Percentiles rank a stretch among this genome's conserved stretches.
Conservation (phyloP, 306 rosid genomes). For the Alnus glutinosa region DNA sequence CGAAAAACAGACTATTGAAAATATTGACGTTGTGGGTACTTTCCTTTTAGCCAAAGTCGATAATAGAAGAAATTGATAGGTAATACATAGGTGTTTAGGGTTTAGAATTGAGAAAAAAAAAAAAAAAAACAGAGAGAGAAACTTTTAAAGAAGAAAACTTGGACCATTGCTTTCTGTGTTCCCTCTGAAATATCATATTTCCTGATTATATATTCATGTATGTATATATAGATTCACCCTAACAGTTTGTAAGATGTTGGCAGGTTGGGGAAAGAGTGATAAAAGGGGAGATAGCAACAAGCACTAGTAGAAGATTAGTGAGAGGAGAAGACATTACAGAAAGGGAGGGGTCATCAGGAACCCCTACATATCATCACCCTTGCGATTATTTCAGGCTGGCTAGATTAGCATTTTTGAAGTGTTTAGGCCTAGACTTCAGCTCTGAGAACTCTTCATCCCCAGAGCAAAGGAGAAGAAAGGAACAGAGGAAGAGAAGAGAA, state of each 20-base stretch:
- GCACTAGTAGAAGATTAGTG: constrained; percentile 46
- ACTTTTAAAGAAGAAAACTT: too few relatives aligned
- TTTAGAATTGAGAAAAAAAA: too few relatives aligned
- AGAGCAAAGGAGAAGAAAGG: constrained; percentile 43
- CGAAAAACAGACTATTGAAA: too few relatives aligned
- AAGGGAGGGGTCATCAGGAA: constrained; percentile 37
- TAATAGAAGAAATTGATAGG: too few relatives aligned
- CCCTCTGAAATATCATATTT: too few relatives aligned
- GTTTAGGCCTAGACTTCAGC: constrained; percentile 69
- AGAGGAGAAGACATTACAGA: constrained; percentile 44
- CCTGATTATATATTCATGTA: too few relatives aligned
- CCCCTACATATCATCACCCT: constrained; percentile 46
- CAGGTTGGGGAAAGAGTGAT: constrained; percentile 49
- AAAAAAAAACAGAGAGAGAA: too few relatives aligned
- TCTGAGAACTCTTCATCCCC: constrained; percentile 42
- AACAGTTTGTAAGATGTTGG: constrained; percentile 8
- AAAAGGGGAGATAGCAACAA: constrained; percentile 48
- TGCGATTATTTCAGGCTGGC: constrained; percentile 70
- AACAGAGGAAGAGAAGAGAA: constrained; percentile 29
- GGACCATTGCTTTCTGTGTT: too few relatives aligned
- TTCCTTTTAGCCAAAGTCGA: too few relatives aligned
- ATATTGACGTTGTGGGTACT: too few relatives aligned
- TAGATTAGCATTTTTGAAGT: constrained; percentile 72
- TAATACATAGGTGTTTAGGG: too few relatives aligned
- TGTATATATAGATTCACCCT: neutral